phyloP scores from a whole-genome alignment of 2,329 filamentous ascomycete genomes.

The Aspergillaceae sp. region DNA sequence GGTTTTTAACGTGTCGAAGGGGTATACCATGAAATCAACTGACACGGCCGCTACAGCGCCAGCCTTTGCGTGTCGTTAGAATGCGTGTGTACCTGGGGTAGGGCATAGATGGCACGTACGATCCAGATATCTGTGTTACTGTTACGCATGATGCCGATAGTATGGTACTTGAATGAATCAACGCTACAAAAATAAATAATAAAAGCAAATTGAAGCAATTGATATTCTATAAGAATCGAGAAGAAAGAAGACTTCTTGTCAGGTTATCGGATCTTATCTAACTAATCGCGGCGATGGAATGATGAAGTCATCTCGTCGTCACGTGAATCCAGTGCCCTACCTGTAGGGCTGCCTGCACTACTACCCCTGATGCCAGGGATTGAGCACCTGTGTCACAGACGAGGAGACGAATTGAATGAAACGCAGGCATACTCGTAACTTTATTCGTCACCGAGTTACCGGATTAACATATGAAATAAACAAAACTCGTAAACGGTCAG shows the following conservation, averaged over 20 bases:
- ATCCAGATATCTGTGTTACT: slow-evolving; percentile 50
- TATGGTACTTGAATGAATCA: not conserved
- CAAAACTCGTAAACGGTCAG: slow-evolving; percentile 27
- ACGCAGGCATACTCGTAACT: slow-evolving; percentile 9
- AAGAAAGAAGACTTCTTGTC: slow-evolving; percentile 1
- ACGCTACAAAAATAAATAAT: slow-evolving; percentile 1
- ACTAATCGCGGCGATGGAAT: slow-evolving; percentile 7
- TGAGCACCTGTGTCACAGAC: not conserved
- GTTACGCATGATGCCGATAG: slow-evolving; percentile 33
- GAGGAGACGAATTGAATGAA: not conserved
- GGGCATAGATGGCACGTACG: slow-evolving; percentile 31
- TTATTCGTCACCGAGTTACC: slow-evolving; percentile 25
- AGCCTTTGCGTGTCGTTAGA: slow-evolving; percentile 46
- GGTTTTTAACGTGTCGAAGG: slow-evolving; percentile 83
- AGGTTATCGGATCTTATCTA: slow-evolving; percentile 6
- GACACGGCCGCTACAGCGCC: slow-evolving; percentile 78
- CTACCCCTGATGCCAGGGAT: no score
- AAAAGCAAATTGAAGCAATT: no score
- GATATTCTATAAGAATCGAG: not conserved
- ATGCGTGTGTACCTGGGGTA: not conserved
- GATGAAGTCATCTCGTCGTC: slow-evolving; percentile 4
- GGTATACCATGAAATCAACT: slow-evolving; percentile 78
- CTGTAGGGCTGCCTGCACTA: not conserved
- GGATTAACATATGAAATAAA: slow-evolving; percentile 18
- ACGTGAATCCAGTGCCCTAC: slow-evolving; percentile 5